Evolutionary conservation across 1,139 yeast species (phyloP).

Genomic region (Yamadazyma membranifaciens): DNA sequence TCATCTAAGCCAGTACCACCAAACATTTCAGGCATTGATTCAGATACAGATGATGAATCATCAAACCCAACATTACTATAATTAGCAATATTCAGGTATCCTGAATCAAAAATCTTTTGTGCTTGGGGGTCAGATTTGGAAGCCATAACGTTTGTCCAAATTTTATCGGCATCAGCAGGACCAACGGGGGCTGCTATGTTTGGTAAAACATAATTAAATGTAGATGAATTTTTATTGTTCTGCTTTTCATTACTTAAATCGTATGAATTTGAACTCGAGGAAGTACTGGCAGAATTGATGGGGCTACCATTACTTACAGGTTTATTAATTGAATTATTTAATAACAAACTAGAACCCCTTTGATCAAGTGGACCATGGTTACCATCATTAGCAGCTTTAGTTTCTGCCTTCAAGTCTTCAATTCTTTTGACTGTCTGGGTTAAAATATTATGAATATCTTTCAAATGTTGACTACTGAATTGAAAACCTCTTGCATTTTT

Average conservation of each 20-base stretch:
- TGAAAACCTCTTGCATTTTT: constrained; percentile 3
- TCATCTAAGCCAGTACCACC: constrained; percentile 4
- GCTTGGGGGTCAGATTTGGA: constrained; percentile 2
- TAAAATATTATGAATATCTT: constrained; percentile 4
- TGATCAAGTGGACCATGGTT: not conserved
- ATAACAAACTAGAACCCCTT: not conserved
- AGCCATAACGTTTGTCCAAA: constrained; percentile 10
- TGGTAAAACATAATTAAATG: not conserved
- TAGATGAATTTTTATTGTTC: not conserved
- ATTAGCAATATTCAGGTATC: constrained; percentile 8
- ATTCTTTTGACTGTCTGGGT: constrained; percentile 1
- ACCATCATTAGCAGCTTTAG: not conserved
- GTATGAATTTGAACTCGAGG: not conserved
- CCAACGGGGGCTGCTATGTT: not conserved
- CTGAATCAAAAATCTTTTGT: not conserved
- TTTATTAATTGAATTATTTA: not conserved
- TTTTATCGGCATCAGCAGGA: constrained; percentile 6
- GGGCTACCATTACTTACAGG: not conserved
- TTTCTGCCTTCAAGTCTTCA: constrained; percentile 2
- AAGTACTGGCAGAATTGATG: not conserved
- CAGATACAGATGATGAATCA: not conserved
- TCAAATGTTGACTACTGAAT: not conserved
- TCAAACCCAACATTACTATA: constrained; percentile 8
- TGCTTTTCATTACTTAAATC: not conserved
- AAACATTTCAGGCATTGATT: not conserved